These are phyloP conservation scores for Piloderma croceum DNA, from an alignment of 768 basidiomycete genomes.

Conservation along the genomic window DNA sequence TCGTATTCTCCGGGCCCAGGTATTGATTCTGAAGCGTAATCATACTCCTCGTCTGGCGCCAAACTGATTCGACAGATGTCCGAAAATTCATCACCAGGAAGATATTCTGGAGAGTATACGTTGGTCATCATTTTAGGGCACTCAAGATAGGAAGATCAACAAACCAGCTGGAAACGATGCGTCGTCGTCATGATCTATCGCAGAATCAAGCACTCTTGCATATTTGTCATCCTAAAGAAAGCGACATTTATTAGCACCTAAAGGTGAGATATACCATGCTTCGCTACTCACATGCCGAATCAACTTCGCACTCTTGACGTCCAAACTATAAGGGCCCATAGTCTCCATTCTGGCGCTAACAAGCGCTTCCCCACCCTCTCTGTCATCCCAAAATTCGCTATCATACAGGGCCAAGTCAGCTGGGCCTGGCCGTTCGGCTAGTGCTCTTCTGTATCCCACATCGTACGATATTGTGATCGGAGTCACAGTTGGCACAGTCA, in stretches of 20 bases:
- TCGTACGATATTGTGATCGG: constrained; percentile 53
- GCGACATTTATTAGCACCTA: too few species aligned
- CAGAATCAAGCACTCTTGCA: constrained; percentile 48
- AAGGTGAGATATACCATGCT: too few species aligned
- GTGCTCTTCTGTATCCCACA: constrained; percentile 47
- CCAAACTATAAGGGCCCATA: constrained; percentile 50
- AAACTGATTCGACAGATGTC: constrained; percentile 50
- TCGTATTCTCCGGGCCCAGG: constrained; percentile 54
- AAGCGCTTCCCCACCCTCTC: constrained; percentile 50
- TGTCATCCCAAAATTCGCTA: constrained; percentile 45
- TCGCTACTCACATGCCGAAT: too few species aligned
- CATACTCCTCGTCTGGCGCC: constrained; percentile 34
- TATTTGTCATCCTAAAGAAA: constrained; percentile 34
- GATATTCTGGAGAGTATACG: constrained; percentile 43
- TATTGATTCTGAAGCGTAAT: constrained; percentile 28
- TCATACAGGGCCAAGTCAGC: constrained; percentile 54
- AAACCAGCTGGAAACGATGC: constrained; percentile 44
- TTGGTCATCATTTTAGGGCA: too few species aligned
- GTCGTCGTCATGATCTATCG: constrained; percentile 39
- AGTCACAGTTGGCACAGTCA: constrained; percentile 60
- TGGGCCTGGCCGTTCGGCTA: constrained; percentile 38
- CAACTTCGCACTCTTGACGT: constrained; percentile 45
- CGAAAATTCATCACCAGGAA: constrained; percentile 60
- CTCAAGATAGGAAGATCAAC: neutral
- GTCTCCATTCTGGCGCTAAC: constrained; percentile 48